Conservation (phyloP, 2,329 filamentous ascomycete genomes). For the Cladorrhinum sp. region DNA sequence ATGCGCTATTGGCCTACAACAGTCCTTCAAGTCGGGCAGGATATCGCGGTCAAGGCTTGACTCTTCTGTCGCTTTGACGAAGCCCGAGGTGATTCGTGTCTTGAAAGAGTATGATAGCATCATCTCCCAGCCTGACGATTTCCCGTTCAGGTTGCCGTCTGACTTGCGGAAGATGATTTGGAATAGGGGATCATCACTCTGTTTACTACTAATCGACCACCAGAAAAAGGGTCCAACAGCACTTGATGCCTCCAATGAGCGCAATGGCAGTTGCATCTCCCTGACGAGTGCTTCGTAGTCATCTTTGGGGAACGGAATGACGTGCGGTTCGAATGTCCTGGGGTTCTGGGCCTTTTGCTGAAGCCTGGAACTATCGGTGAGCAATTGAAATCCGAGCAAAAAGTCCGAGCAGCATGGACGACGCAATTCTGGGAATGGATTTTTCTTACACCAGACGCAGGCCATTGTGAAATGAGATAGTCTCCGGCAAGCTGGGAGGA, state of each 20-base stretch:
- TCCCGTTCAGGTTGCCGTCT: conserved; percentile 32
- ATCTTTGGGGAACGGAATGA: conserved; percentile 26
- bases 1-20: conserved; percentile 20
- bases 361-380: conserved; percentile 14
- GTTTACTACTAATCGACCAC: conserved; percentile 18
- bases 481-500: not conserved
- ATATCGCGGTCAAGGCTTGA: conserved; percentile 7
- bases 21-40: not conserved
- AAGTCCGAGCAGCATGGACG: not conserved
- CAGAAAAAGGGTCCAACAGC: conserved; percentile 37
- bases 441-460: not conserved
- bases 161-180: conserved; percentile 36
- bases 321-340: conserved; percentile 30
- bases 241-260: conserved; percentile 31
- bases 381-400: not conserved
- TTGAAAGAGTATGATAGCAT: conserved; percentile 33
- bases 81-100: conserved; percentile 33
- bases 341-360: conserved; percentile 26
- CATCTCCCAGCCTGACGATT: conserved; percentile 35
- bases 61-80: conserved; percentile 31
- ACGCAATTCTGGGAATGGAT: too few relatives aligned
- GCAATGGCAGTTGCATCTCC: conserved; percentile 30
- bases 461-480: not conserved
- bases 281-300: conserved; percentile 30
- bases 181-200: not conserved